These are phyloP conservation scores for Aureobasidium sp. DNA, from an alignment of 2,329 filamentous ascomycete species.

Conservation along the genomic window DNA sequence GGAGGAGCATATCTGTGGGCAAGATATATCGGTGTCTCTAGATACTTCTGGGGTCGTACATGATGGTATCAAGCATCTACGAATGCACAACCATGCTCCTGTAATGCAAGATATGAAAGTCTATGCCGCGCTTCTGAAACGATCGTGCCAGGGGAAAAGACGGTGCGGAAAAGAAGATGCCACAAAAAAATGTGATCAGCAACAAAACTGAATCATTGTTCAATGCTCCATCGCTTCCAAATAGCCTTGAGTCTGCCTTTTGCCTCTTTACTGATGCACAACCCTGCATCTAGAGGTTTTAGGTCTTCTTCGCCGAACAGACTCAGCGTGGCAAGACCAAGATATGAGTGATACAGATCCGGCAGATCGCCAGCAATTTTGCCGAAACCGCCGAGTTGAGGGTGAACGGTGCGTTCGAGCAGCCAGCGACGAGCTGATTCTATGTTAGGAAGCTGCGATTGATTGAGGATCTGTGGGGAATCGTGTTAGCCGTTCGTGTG, in stretches of 20 bases:
- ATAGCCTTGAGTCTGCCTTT: conserved; percentile 24
- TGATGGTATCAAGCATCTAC: background rate
- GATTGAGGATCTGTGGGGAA: conserved; percentile 20
- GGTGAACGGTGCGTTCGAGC: conserved; percentile 77
- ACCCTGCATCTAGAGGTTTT: conserved; percentile 62
- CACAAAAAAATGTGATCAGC: background rate
- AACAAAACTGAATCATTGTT: background rate
- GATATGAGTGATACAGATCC: conserved; percentile 81
- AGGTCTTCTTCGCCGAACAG: conserved; percentile 58
- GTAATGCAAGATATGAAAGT: background rate
- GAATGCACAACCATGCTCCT: background rate
- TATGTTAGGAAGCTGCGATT: conserved; percentile 18
- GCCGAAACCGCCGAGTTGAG: conserved; percentile 50
- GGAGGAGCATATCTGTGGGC: conserved; percentile 7
- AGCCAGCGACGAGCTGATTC: conserved; percentile 57
- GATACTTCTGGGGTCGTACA: conserved; percentile 14
- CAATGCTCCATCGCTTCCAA: conserved; percentile 23
- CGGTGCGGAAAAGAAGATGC: no score
- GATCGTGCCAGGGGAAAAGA: no score
- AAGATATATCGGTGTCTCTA: conserved; percentile 5
- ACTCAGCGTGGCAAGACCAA: conserved; percentile 74
- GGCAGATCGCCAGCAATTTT: conserved; percentile 41
- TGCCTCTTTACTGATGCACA: conserved; percentile 64
- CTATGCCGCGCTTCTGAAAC: background rate
- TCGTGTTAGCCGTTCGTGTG: background rate